phyloP scores from a whole-genome alignment of 2,329 filamentous ascomycete genomes.

The Fusarium burgessii region DNA sequence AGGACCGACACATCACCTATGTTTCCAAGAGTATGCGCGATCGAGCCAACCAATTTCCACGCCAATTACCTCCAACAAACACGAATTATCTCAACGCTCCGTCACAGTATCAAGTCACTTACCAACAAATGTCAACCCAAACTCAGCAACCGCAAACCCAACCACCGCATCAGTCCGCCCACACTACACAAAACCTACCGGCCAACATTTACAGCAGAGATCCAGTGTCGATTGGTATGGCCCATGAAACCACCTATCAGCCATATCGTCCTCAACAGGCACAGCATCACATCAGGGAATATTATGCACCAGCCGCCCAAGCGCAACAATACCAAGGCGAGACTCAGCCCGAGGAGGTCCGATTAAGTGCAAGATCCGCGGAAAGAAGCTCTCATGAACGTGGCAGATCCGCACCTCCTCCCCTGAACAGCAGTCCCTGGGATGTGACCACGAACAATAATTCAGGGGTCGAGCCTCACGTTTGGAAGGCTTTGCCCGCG shows the following conservation, averaged over 20 bases:
- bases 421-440: slow-evolving; percentile 61
- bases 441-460: slow-evolving; percentile 51
- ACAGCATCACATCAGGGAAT: slow-evolving; percentile 27
- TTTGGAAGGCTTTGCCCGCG: slow-evolving; percentile 59
- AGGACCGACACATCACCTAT: slow-evolving; percentile 60
- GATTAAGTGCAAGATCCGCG: slow-evolving; percentile 38
- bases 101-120: slow-evolving; percentile 24
- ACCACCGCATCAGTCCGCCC: slow-evolving; percentile 28
- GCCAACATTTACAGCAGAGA: slow-evolving; percentile 23
- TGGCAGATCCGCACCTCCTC: slow-evolving; percentile 63
- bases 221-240: slow-evolving; percentile 2
- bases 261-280: slow-evolving; percentile 26
- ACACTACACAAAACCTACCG: background rate
- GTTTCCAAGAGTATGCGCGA: slow-evolving; percentile 60
- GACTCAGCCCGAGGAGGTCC: slow-evolving; percentile 3
- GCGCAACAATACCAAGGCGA: slow-evolving; percentile 3
- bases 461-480: slow-evolving; percentile 37
- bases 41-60: slow-evolving; percentile 57
- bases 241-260: slow-evolving; percentile 16
- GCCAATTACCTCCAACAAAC: slow-evolving; percentile 59
- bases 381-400: slow-evolving; percentile 55
- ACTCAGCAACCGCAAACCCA: slow-evolving; percentile 9
- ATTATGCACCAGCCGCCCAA: slow-evolving; percentile 24
- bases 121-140: slow-evolving; percentile 19
- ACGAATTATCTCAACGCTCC: slow-evolving; percentile 57